Evolutionary conservation across 176 grass and related monocot species (phyloP).

Genomic region (Avena insularis): DNA sequence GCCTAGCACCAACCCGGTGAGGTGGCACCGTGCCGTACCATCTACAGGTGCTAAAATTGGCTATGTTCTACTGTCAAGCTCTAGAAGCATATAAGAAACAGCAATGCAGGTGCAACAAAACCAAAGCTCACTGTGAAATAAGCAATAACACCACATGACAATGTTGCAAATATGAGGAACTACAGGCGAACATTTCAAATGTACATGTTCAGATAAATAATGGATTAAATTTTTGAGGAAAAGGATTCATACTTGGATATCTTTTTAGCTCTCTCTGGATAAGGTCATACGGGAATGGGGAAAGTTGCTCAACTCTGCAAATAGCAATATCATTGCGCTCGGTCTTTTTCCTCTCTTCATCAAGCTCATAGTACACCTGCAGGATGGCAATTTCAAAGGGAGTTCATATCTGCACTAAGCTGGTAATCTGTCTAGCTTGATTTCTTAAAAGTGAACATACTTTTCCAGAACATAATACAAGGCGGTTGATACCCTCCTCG

Average conservation of each 20-base stretch:
- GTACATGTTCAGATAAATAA: neutral
- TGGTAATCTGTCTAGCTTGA: neutral
- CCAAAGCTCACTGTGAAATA: conserved; percentile 6
- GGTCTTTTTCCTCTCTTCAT: conserved; percentile 71
- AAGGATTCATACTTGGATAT: conserved; percentile 78
- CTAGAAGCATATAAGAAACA: neutral
- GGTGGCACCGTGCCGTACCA: neutral
- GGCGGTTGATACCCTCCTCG: conserved; percentile 79
- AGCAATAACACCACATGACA: conserved; percentile 8
- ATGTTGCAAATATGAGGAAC: neutral
- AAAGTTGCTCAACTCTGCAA: conserved; percentile 93
- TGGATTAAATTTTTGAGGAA: conserved; percentile 26
- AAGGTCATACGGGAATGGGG: conserved; percentile 88
- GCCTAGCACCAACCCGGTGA: neutral
- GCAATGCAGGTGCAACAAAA: neutral
- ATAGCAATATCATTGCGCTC: conserved; percentile 79
- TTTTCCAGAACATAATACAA: conserved; percentile 93
- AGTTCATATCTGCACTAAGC: conserved; percentile 7
- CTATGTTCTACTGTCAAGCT: neutral
- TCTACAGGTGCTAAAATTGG: neutral
- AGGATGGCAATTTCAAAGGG: conserved; percentile 28
- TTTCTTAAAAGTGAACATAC: conserved; percentile 43
- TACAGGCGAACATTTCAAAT: neutral
- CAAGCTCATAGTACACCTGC: conserved; percentile 97
- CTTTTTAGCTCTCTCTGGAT: conserved; percentile 93